Evolutionary conservation across 345 rosid genomes (phyloP).

Genomic region (Erodium maritimum): DNA sequence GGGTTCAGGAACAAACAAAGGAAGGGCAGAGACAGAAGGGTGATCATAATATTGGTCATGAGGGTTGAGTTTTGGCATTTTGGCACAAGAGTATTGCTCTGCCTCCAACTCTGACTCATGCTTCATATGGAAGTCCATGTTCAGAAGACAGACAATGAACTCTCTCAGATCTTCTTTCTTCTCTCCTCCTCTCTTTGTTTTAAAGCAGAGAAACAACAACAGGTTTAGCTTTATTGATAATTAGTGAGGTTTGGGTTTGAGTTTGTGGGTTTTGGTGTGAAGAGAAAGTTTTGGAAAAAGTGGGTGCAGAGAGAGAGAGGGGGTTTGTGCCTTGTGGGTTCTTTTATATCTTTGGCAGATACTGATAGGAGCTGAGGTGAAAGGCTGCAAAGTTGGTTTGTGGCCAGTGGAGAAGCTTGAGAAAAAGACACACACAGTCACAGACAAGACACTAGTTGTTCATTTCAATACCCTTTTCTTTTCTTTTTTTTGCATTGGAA

Average conservation of each 20-base stretch:
- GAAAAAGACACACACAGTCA: conserved; percentile 47
- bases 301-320: conserved; percentile 3
- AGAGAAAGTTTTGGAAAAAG: conserved; percentile 28
- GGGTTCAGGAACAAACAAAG: conserved; percentile 54
- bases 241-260: conserved; percentile 16
- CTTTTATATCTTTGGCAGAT: conserved; percentile 22
- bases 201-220: no score
- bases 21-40: conserved; percentile 32
- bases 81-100: conserved; percentile 49
- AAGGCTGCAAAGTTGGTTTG: conserved; percentile 47
- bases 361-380: conserved; percentile 33
- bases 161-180: no score
- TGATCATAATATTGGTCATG: conserved; percentile 12
- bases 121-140: conserved; percentile 71
- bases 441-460: conserved; percentile 48
- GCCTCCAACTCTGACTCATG: conserved; percentile 25
- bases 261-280: background rate
- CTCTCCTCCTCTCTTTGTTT: no score
- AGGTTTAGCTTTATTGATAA: no score
- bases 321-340: conserved; percentile 5
- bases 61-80: conserved; percentile 62
- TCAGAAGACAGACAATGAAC: conserved; percentile 14
- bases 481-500: conserved; percentile 22
- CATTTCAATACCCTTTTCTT: background rate
- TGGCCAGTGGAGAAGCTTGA: conserved; percentile 38